Evolutionary conservation across 2,329 filamentous ascomycete genomes (phyloP), one percentile per base, ranked within the genome.

Genomic region (Hymenotorrendiella dingleyae): DNA sequence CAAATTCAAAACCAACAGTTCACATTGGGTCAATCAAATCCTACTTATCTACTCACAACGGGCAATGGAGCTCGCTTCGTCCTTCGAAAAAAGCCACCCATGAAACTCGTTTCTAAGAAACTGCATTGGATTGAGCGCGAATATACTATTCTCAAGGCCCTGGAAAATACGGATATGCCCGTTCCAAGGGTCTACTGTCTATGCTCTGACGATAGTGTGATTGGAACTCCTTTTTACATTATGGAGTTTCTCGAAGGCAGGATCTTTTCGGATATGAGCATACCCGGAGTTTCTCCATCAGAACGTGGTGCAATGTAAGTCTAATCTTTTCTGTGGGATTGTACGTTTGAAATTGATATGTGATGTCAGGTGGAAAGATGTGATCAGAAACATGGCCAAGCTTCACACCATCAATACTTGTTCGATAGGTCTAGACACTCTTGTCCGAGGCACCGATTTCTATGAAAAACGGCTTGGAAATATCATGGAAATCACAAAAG

Each of bases 71-170:
- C 71, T 54, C 80, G 82, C 61, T 95, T 83, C 67, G 93, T 98
- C 24, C 77, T 97, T 71, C 87, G 93, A 63, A 97, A 98, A 76
- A 97, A 97, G 69, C 93, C 93, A 1, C 91, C 93, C 12, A 93
- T 91, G 51, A 81, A 84, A 68, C 82, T 98, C 28, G 75, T 97
- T 37, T 95, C 88, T 56, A 88, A 89, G 69, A 91, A 91, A 2
- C 93, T 93, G 8, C 93, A 98, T 70, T 86, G 91, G 64, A 91
- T 98, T 59, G 93, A 98, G 69, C 85, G 93, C 56, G 93, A 98
- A 67, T 93, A 93, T 69, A 82, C 84, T 58, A 85, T 97, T 60
- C 85, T 97, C 59, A 80, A 86, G 62, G 90, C 91, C 3, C 74
- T 97, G 23, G 78, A 80, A 50, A 70, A 67, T 41, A 94, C 87